Conservation (phyloP, 176 grass and related monocot species). For the Bothriochloa decipiens region DNA sequence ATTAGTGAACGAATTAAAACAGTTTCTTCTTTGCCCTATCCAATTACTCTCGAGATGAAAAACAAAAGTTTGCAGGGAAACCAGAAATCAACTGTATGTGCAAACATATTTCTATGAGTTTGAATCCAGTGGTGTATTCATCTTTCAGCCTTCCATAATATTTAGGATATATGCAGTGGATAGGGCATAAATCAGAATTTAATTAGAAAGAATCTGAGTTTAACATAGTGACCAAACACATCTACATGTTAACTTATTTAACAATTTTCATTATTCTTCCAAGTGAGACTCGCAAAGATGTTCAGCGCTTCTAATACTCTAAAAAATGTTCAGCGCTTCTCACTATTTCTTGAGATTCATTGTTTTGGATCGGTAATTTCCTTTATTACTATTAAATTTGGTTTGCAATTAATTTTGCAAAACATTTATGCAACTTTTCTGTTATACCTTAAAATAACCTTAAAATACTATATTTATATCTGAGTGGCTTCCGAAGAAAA, state of each 20-base stretch:
- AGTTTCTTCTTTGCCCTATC: not conserved
- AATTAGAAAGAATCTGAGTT: not conserved
- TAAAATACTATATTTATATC: not conserved
- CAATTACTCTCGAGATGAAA: not conserved
- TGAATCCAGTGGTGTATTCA: not conserved
- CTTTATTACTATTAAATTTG: not conserved
- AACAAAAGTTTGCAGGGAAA: not conserved
- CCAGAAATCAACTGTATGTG: not conserved
- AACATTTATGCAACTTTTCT: not conserved
- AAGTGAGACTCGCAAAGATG: not conserved
- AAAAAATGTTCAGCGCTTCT: too few relatives aligned
- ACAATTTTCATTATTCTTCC: not conserved
- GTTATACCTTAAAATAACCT: not conserved
- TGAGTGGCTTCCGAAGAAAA: not conserved
- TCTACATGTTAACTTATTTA: not conserved
- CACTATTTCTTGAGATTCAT: not conserved
- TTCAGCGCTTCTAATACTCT: too few relatives aligned
- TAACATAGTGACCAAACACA: not conserved
- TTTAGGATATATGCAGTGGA: not conserved
- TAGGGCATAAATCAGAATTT: not conserved
- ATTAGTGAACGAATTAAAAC: not conserved
- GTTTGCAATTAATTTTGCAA: not conserved
- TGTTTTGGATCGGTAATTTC: not conserved
- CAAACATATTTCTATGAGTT: not conserved
- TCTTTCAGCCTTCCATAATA: too few relatives aligned